Percentiles rank a stretch among this genome's conserved stretches.
Conservation (phyloP, 768 basidiomycete species). For the Udeniomyces megalosporus region DNA sequence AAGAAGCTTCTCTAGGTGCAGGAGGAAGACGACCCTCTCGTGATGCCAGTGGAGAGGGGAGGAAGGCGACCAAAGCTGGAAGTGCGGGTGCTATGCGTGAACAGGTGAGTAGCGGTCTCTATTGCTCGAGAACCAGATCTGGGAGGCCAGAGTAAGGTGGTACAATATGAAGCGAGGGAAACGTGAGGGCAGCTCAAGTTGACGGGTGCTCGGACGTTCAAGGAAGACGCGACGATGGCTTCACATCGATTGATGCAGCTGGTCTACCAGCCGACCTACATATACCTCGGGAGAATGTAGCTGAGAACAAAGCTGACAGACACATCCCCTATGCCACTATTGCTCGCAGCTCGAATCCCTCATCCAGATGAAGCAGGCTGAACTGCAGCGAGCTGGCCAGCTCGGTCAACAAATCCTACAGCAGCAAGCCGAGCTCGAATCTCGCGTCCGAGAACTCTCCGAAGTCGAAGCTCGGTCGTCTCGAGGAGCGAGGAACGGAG, state of each 20-base stretch:
- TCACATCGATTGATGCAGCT: not conserved
- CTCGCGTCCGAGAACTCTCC: slow-evolving; percentile 57
- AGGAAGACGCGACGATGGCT: too few species aligned
- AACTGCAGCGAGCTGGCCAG: slow-evolving; percentile 77
- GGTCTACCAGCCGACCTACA: not conserved
- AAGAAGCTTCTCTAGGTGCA: too few species aligned
- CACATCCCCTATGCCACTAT: not conserved
- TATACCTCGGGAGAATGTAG: not conserved
- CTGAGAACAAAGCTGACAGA: too few species aligned
- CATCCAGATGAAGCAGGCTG: slow-evolving; percentile 51
- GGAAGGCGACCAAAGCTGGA: not conserved
- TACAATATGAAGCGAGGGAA: too few species aligned
- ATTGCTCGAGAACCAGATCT: not conserved
- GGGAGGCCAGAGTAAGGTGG: too few species aligned
- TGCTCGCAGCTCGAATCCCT: slow-evolving; percentile 1
- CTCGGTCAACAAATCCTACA: slow-evolving; percentile 85
- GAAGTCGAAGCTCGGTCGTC: slow-evolving; percentile 35
- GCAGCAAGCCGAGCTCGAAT: slow-evolving; percentile 86
- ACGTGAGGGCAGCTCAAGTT: too few species aligned
- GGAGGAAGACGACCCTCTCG: too few species aligned
- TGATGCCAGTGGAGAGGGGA: not conserved
- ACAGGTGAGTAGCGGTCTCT: not conserved
- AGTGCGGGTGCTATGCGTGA: slow-evolving; percentile 14
- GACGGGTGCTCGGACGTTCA: too few species aligned
- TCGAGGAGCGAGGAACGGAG: not conserved